A percentile compares a stretch with the other conserved stretches of the same genome.
phyloP scores from a whole-genome alignment of 257 asterid genomes.

The Nicotiana otophora region DNA sequence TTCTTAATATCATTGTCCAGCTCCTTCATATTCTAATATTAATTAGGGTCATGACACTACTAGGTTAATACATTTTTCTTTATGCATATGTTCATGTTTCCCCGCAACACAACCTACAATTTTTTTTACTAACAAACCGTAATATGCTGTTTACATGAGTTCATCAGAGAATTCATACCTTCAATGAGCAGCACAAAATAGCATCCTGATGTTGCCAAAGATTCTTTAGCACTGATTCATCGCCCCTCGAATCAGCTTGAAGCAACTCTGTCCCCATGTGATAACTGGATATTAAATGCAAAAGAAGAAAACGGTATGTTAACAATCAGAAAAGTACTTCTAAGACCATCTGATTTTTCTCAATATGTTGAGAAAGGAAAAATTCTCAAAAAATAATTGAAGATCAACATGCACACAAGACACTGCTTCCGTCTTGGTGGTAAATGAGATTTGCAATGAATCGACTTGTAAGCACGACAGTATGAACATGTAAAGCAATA shows the following conservation, averaged over 20 bases:
- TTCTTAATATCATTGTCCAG: neutral
- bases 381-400: neutral
- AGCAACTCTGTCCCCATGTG: slow-evolving; percentile 75
- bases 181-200: slow-evolving; percentile 85
- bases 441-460: neutral
- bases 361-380: neutral
- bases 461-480: neutral
- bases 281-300: slow-evolving; percentile 37
- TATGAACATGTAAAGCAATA: neutral
- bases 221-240: slow-evolving; percentile 62
- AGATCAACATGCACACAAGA: neutral
- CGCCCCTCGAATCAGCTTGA: slow-evolving; percentile 36
- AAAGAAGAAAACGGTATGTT: neutral
- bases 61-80: neutral
- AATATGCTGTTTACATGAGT: neutral
- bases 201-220: slow-evolving; percentile 99
- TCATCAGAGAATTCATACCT: slow-evolving; percentile 42
- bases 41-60: neutral
- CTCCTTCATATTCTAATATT: neutral
- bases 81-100: neutral
- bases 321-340: neutral
- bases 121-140: neutral
- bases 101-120: neutral
- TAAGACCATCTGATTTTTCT: neutral
- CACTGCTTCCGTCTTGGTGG: neutral